Conservation (phyloP, 805 yeast genomes). For the Candida xiaguanensis region DNA sequence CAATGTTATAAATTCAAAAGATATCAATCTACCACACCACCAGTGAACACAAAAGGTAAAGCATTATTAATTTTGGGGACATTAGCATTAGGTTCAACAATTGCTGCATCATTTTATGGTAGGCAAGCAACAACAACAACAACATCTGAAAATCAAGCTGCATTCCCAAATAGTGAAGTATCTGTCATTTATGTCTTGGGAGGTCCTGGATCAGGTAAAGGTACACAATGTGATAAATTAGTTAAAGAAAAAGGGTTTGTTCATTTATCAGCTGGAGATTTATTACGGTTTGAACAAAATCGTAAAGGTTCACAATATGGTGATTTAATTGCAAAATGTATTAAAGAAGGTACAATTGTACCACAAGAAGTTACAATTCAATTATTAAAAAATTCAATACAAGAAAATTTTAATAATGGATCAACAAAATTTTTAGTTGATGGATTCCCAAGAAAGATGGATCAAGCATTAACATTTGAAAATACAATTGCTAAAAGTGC, state of each 20-base stretch:
- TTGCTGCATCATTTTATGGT: constrained; percentile 39
- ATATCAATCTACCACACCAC: constrained; percentile 10
- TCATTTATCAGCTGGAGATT: constrained; percentile 95
- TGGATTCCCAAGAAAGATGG: constrained; percentile 98
- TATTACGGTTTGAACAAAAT: constrained; percentile 85
- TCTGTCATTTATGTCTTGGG: constrained; percentile 89
- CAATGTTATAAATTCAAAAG: constrained; percentile 4
- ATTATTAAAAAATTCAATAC: constrained; percentile 74
- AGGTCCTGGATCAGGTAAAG: constrained; percentile 98
- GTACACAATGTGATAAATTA: constrained; percentile 88
- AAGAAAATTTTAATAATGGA: constrained; percentile 46
- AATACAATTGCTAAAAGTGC: constrained; percentile 66
- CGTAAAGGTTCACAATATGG: constrained; percentile 83
- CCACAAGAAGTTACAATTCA: constrained; percentile 92
- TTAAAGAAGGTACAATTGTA: constrained; percentile 85
- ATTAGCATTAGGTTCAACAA: constrained; percentile 51
- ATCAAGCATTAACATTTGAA: constrained; percentile 94
- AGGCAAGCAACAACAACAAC: constrained; percentile 17
- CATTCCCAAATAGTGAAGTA: constrained; percentile 59
- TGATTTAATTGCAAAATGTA: constrained; percentile 75
- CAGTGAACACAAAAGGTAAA: constrained; percentile 19
- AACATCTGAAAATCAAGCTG: background rate
- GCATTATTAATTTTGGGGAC: constrained; percentile 32
- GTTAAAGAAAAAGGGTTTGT: constrained; percentile 78
- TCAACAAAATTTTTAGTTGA: constrained; percentile 74